Percentiles rank a stretch among this genome's conserved stretches.
These are phyloP conservation scores for Talaromyces atroroseus DNA, from an alignment of 2,329 filamentous ascomycete species.

Conservation along the genomic window DNA sequence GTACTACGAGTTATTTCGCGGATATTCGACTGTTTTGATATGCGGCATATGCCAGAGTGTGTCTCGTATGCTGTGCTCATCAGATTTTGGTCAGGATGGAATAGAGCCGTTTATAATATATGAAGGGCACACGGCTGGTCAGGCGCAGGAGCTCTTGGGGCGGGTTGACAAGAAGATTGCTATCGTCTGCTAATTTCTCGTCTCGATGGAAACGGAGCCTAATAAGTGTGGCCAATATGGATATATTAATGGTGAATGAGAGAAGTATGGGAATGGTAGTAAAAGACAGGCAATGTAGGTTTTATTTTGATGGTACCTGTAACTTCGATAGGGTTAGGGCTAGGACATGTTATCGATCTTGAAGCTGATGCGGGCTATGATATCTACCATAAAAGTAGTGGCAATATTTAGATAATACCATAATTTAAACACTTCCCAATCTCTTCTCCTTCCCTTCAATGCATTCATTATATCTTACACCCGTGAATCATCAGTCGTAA, in stretches of 20 bases:
- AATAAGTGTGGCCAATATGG: background rate
- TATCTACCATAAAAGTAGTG: too few relatives aligned
- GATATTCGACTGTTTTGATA: conserved; percentile 1
- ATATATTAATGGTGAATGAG: background rate
- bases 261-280: background rate
- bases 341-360: background rate
- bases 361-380: too few relatives aligned
- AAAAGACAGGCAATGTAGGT: too few relatives aligned
- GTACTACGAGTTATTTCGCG: background rate
- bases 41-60: background rate
- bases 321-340: background rate
- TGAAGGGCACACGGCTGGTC: background rate
- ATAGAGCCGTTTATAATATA: background rate
- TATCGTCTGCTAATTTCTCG: background rate
- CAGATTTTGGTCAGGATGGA: background rate
- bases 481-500: background rate
- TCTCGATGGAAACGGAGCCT: background rate
- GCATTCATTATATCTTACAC: too few relatives aligned
- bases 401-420: too few relatives aligned
- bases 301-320: too few relatives aligned
- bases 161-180: background rate
- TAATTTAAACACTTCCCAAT: too few relatives aligned
- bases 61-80: background rate
- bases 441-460: too few relatives aligned
- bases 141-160: background rate